phyloP scores from a whole-genome alignment of 352 stramenopile genomes.

The Phytopythium montanum region DNA sequence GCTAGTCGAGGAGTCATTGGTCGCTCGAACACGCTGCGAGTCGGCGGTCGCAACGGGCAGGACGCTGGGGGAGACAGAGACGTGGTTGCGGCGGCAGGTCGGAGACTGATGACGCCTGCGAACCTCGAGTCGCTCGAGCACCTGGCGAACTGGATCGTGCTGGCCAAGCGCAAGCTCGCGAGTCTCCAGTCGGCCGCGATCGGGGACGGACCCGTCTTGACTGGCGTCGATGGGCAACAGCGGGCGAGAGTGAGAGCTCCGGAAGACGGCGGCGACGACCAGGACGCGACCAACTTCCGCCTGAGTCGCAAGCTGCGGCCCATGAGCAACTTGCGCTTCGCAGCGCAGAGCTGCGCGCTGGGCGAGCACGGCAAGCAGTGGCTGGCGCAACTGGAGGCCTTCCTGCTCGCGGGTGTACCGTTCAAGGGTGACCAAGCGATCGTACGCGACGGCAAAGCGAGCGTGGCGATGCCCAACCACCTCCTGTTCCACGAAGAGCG shows the following conservation, averaged over 20 bases:
- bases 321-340: slow-evolving; percentile 80
- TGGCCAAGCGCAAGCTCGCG: slow-evolving; percentile 69
- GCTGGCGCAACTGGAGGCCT: slow-evolving; percentile 68
- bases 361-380: slow-evolving; percentile 54
- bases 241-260: not conserved
- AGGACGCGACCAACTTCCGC: slow-evolving; percentile 45
- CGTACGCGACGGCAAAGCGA: not conserved
- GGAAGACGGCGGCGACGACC: slow-evolving; percentile 17
- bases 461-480: slow-evolving; percentile 43
- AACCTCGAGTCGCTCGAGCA: slow-evolving; percentile 78
- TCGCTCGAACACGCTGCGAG: not conserved
- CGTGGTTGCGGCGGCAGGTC: not conserved
- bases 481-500: slow-evolving; percentile 85
- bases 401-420: slow-evolving; percentile 48
- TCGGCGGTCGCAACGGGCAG: not conserved
- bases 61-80: not conserved
- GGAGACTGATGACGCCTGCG: slow-evolving; percentile 31
- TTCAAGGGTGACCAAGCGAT: slow-evolving; percentile 26
- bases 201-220: slow-evolving; percentile 7
- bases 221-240: not conserved
- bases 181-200: slow-evolving; percentile 38
- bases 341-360: slow-evolving; percentile 51
- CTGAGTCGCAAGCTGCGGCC: slow-evolving; percentile 71
- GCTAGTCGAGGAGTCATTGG: not conserved
- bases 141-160: slow-evolving; percentile 75